These are phyloP conservation scores for Letharia lupina DNA, from an alignment of 495 filamentous ascomycete species.

Conservation along the genomic window DNA sequence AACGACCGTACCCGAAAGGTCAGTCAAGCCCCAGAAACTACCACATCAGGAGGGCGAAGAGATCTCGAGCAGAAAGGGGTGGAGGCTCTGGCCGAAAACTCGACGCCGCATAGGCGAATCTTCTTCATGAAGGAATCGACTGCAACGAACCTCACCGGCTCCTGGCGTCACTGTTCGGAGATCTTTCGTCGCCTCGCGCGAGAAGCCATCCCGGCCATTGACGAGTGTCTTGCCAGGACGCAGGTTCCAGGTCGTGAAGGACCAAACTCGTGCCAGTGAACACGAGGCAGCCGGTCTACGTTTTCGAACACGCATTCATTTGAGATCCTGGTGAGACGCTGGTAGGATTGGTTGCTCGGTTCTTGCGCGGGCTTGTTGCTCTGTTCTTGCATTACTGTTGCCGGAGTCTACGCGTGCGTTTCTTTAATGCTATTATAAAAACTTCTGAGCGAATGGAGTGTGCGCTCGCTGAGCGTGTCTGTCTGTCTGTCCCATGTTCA, in stretches of 20 bases:
- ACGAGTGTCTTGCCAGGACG: not conserved
- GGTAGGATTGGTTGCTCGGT: not conserved
- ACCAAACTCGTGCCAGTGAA: not conserved
- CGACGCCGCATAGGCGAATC: not conserved
- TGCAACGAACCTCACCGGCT: not conserved
- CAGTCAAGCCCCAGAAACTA: too few species aligned
- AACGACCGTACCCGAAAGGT: not conserved
- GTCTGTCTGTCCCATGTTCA: not conserved
- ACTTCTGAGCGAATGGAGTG: not conserved
- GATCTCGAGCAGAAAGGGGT: not conserved
- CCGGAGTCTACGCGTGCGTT: not conserved
- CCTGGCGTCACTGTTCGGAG: not conserved
- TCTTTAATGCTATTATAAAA: not conserved
- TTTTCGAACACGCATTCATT: not conserved
- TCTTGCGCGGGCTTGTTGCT: not conserved
- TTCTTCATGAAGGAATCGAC: not conserved
- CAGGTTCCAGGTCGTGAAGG: fast-evolving
- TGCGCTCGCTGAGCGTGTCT: not conserved
- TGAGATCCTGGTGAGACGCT: not conserved
- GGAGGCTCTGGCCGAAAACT: not conserved
- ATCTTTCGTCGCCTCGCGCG: not conserved
- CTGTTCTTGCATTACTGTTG: not conserved
- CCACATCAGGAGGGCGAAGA: not conserved
- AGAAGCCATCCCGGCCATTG: not conserved
- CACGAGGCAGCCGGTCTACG: not conserved